These are phyloP conservation scores for Tylopilus subfusipes DNA, from an alignment of 768 basidiomycete genomes.

Conservation along the genomic window DNA sequence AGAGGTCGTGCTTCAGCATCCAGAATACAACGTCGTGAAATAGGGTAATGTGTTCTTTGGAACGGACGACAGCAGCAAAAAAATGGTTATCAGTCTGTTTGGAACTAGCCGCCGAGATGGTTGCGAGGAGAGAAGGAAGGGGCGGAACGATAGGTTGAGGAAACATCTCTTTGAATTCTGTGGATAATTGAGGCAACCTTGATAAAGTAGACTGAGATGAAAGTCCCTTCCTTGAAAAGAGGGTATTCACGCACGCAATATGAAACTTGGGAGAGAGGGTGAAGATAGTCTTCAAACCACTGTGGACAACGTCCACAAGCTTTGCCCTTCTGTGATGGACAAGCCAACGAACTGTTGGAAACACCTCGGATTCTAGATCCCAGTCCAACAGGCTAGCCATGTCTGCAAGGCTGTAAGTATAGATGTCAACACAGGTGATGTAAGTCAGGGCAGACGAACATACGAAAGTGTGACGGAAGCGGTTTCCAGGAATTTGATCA, in stretches of 20 bases:
- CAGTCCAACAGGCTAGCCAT: constrained; percentile 80
- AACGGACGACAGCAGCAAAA: constrained; percentile 71
- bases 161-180: constrained; percentile 63
- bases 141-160: constrained; percentile 57
- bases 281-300: constrained; percentile 77
- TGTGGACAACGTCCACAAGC: constrained; percentile 81
- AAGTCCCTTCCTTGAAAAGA: neutral
- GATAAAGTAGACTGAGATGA: neutral
- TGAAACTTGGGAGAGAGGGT: constrained; percentile 65
- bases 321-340: constrained; percentile 89
- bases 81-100: constrained; percentile 70
- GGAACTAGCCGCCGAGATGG: constrained; percentile 65
- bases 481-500: constrained; percentile 72
- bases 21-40: constrained; percentile 86
- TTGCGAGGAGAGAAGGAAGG: constrained; percentile 69
- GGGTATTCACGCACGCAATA: constrained; percentile 46
- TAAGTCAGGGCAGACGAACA: constrained; percentile 27
- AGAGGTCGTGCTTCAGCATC: constrained; percentile 85
- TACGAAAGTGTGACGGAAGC: constrained; percentile 76
- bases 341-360: constrained; percentile 89
- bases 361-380: constrained; percentile 78
- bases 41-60: constrained; percentile 60
- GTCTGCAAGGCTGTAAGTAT: constrained; percentile 57
- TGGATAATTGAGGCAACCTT: constrained; percentile 41
- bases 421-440: neutral